A percentile compares a stretch with the other conserved stretches of the same genome.
phyloP scores from a whole-genome alignment of 2,329 filamentous ascomycete genomes.

The Hymenoscyphus albidus region DNA sequence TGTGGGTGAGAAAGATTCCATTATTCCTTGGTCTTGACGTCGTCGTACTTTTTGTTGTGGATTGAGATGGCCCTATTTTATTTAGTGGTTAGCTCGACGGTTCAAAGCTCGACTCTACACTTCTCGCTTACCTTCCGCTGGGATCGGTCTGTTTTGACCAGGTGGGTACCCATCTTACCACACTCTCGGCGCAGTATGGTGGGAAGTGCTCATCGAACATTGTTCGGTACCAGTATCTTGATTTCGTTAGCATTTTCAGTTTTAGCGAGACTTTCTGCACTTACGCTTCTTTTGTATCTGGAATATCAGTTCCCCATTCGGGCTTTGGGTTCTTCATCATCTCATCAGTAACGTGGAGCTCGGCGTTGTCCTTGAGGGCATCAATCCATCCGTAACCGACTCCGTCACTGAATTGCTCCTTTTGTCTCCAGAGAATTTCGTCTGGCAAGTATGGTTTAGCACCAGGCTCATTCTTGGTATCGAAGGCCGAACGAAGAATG shows the following conservation, averaged over 20 bases:
- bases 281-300: slow-evolving; percentile 93
- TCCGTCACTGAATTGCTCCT: slow-evolving; percentile 98
- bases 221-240: slow-evolving; percentile 87
- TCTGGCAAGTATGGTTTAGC: slow-evolving; percentile 86
- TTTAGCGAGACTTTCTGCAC: slow-evolving; percentile 34
- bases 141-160: slow-evolving; percentile 97
- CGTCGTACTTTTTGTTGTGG: slow-evolving; percentile 70
- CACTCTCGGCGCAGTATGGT: slow-evolving; percentile 81
- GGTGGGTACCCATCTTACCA: slow-evolving; percentile 94
- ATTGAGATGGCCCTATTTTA: slow-evolving; percentile 68
- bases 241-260: slow-evolving; percentile 13
- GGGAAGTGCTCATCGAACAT: slow-evolving; percentile 99
- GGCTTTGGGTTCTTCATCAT: slow-evolving; percentile 98
- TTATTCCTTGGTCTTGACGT: slow-evolving; percentile 19
- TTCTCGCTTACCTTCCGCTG: slow-evolving; percentile 55
- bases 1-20: neutral
- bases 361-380: slow-evolving; percentile 89
- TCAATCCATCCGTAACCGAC: slow-evolving; percentile 99
- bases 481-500: slow-evolving; percentile 95
- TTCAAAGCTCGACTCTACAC: neutral
- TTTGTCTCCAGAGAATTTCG: slow-evolving; percentile 95
- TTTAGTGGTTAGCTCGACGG: slow-evolving; percentile 14
- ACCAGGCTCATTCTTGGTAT: slow-evolving; percentile 81
- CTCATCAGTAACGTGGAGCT: slow-evolving; percentile 86
- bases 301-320: slow-evolving; percentile 90